Percentiles rank a stretch among this genome's conserved stretches.
These are phyloP conservation scores for Penicillium sp. DNA, from an alignment of 2,329 filamentous ascomycete genomes.

Conservation along the genomic window DNA sequence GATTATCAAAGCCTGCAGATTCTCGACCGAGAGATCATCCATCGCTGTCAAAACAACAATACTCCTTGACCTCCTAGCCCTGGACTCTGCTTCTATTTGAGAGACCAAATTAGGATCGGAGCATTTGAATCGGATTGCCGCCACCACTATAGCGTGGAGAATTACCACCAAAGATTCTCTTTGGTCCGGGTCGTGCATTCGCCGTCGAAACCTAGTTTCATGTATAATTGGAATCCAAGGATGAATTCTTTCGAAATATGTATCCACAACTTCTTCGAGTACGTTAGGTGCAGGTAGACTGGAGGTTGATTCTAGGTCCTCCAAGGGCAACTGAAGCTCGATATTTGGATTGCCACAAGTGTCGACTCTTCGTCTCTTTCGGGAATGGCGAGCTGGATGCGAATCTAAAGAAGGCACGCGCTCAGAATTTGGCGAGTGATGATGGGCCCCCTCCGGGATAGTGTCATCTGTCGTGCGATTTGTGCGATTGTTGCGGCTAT, in stretches of 20 bases:
- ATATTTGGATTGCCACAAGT: constrained; percentile 6
- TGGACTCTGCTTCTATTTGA: background rate
- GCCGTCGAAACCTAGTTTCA: constrained; percentile 14
- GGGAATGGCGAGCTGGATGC: background rate
- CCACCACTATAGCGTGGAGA: constrained; percentile 42
- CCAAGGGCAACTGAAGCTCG: background rate
- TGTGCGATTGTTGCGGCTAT: constrained; percentile 5
- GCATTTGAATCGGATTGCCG: constrained; percentile 16
- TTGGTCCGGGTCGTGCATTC: constrained; percentile 26
- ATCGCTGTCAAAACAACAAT: constrained; percentile 20
- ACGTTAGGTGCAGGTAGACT: constrained; percentile 6
- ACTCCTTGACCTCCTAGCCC: constrained; percentile 12
- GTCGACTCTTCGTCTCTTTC: constrained; percentile 8
- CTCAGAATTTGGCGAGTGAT: background rate
- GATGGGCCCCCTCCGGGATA: background rate
- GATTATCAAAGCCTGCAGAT: constrained; percentile 34
- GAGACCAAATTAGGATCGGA: background rate
- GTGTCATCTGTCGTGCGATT: background rate
- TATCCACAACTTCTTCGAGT: constrained; percentile 16
- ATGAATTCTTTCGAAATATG: constrained; percentile 16
- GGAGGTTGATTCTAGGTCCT: background rate
- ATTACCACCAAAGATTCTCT: constrained; percentile 33
- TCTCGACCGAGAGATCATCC: constrained; percentile 29
- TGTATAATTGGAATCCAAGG: constrained; percentile 24
- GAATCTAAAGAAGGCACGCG: background rate